Evolutionary conservation across 805 yeast species (phyloP).

Genomic region (Starmera dryadoides): DNA sequence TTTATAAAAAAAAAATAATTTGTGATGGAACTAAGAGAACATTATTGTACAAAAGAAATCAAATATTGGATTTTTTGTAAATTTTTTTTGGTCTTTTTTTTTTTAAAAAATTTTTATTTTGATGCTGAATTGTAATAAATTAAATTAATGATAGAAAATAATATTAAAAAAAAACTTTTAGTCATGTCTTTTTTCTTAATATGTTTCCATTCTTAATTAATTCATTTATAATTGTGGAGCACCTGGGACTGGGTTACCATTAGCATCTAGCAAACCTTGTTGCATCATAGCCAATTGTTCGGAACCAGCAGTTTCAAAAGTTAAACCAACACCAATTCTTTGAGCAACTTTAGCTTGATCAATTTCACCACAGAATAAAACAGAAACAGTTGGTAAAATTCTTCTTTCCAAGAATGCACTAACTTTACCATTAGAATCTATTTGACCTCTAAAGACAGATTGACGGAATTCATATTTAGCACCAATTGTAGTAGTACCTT

Average conservation of each 20-base stretch:
- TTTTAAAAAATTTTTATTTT: no score
- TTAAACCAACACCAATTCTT: slow-evolving; percentile 88
- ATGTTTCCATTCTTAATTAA: neutral
- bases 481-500: slow-evolving; percentile 90
- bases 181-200: no score
- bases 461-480: slow-evolving; percentile 98
- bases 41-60: no score
- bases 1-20: no score
- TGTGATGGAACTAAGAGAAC: no score
- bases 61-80: no score
- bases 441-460: slow-evolving; percentile 89
- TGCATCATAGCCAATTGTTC: slow-evolving; percentile 90
- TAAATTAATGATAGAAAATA: no score
- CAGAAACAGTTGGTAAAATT: slow-evolving; percentile 83
- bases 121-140: no score
- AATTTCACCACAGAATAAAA: slow-evolving; percentile 85
- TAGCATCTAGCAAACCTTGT: slow-evolving; percentile 75
- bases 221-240: slow-evolving; percentile 50
- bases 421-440: slow-evolving; percentile 88
- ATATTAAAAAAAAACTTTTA: no score
- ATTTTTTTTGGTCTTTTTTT: no score
- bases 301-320: slow-evolving; percentile 91
- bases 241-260: slow-evolving; percentile 82
- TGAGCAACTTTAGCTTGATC: slow-evolving; percentile 79
- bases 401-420: slow-evolving; percentile 88